Conservation (phyloP, 2,329 filamentous ascomycete species). For the Xylariaceae sp. region DNA sequence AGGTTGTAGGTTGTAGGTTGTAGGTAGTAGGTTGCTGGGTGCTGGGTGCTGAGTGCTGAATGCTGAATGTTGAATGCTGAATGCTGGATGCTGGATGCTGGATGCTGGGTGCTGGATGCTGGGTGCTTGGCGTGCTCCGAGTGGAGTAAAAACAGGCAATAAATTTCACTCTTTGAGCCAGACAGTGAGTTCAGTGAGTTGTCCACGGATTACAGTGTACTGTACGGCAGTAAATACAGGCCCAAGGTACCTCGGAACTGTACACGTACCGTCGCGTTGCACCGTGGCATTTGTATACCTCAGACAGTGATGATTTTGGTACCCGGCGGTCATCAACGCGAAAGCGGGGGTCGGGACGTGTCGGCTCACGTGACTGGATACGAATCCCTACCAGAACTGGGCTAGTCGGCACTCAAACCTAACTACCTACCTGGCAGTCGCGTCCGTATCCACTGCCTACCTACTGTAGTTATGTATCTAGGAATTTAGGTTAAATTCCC, state of each 20-base stretch:
- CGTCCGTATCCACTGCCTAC: too few relatives aligned
- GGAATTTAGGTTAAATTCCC: too few relatives aligned
- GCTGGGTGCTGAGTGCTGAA: too few relatives aligned
- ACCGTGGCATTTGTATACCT: neutral
- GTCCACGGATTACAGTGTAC: neutral
- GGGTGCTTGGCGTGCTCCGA: neutral
- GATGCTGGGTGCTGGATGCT: neutral
- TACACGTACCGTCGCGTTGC: neutral
- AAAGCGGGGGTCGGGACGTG: neutral
- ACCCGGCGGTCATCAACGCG: neutral
- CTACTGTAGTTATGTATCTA: too few relatives aligned
- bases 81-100: too few relatives aligned
- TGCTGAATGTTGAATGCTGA: too few relatives aligned
- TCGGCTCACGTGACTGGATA: neutral
- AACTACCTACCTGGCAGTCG: too few relatives aligned
- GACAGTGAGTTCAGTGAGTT: neutral
- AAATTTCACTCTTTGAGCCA: neutral
- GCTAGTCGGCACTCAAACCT: too few relatives aligned
- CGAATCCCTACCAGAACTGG: too few relatives aligned
- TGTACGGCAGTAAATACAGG: neutral
- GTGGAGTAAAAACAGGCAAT: neutral
- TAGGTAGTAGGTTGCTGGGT: too few relatives aligned
- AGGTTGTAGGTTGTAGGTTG: too few relatives aligned
- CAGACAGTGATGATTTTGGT: neutral
- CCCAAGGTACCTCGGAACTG: neutral